Evolutionary conservation across 176 grass and related monocot genomes (phyloP), one percentile per base, ranked within the genome.

Genomic region (Oryza rufipogon): DNA sequence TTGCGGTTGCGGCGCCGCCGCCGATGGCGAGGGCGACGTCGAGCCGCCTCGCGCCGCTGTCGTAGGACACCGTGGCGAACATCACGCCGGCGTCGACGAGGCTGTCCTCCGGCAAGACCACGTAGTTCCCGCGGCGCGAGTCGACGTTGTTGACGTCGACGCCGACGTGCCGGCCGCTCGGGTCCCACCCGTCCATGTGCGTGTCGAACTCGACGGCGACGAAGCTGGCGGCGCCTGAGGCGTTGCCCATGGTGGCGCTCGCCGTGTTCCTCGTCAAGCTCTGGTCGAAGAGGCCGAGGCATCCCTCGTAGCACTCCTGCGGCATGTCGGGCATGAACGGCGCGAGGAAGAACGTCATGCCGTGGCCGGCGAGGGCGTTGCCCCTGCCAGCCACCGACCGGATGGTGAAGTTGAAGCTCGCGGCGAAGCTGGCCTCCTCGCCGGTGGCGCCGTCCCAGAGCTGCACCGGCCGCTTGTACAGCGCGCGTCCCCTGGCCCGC

Each of bases 201-300:
- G 61, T 90, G 72, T 93, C 88, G 58, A 93, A 88, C 77, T 93
- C 91, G 3, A 90, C 91, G 60, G 85, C 91, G 20, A 93, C 80
- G 52, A 90, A 80, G 1, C 68, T 76, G n/a, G 66, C 80, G 6
- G 2, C 3, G 9, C 82, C 72, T 12, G 81, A 28, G 7, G 76
- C 81, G 19, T 70, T 74, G 6, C 14, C 19, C 13, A 38, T 66
- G 38, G 38, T 7, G 36, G 5, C 5, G 54, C 54, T 9, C 12
- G 3, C 2, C 12, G 2, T 14, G 16, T 26, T 51, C 0, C 0
- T 12, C 19, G 13, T 9, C 19, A 22, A 0, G 66, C 2, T 83
- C 74, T 72, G 25, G 13, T 85, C 17, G 67, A 71, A 81, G 49
- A 88, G 81, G n/a, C 80, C 85, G 16, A 91, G 89, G 86, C 51